phyloP scores from a whole-genome alignment of 2,329 filamentous ascomycete genomes.

The Pseudogymnoascus sp. region DNA sequence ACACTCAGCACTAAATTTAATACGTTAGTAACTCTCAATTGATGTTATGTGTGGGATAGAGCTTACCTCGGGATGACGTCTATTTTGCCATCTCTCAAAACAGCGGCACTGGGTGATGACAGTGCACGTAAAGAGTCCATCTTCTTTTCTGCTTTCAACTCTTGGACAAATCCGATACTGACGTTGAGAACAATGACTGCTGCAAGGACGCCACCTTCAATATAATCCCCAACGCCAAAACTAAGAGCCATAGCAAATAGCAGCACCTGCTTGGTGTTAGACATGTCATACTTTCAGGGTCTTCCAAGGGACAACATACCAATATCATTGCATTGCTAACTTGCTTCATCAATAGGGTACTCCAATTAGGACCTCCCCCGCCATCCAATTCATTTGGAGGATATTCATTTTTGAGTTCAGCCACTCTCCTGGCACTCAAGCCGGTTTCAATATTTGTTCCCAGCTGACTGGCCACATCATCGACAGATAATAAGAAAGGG shows the following conservation, averaged over 20 bases:
- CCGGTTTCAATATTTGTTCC: slow-evolving; percentile 60
- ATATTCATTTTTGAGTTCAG: slow-evolving; percentile 49
- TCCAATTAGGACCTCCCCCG: slow-evolving; percentile 57
- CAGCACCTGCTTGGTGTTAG: slow-evolving; percentile 33
- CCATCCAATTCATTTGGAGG: slow-evolving; percentile 65
- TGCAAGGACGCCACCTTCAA: slow-evolving; percentile 51
- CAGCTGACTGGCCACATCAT: slow-evolving; percentile 56
- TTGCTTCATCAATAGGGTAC: slow-evolving; percentile 66
- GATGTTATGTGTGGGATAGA: not conserved
- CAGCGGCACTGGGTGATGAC: slow-evolving; percentile 47
- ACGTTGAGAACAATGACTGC: slow-evolving; percentile 52
- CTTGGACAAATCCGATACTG: slow-evolving; percentile 51
- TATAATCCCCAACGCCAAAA: slow-evolving; percentile 47
- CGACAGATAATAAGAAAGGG: slow-evolving; percentile 53
- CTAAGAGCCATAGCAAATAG: slow-evolving; percentile 31
- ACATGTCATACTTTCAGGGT: slow-evolving; percentile 23
- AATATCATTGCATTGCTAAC: slow-evolving; percentile 72
- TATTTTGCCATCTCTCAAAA: slow-evolving; percentile 48
- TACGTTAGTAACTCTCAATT: slow-evolving; percentile 29
- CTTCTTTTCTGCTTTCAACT: slow-evolving; percentile 52
- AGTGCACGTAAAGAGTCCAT: slow-evolving; percentile 49
- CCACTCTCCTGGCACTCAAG: slow-evolving; percentile 52
- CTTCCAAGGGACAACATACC: slow-evolving; percentile 34
- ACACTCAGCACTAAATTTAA: slow-evolving; percentile 43
- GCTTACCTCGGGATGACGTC: slow-evolving; percentile 28